Base-by-base conservation (phyloP, 1,284 basidiomycete genomes). In the Boletus smithii region DNA sequence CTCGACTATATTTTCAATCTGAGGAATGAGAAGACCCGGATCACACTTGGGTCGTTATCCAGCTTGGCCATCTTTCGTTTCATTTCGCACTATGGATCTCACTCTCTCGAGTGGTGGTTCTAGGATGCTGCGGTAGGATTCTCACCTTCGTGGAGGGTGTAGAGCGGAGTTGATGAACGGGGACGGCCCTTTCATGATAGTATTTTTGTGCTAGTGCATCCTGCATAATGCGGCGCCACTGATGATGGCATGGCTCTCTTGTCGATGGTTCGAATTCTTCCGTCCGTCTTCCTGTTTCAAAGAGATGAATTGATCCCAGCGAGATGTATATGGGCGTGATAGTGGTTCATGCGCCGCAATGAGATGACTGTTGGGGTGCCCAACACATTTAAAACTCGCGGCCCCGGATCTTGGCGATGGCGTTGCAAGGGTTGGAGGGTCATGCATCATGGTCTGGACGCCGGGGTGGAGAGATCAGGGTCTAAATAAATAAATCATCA, bases 241-340 rank as follows among this genome's bases (percentile, higher is more conserved):
- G 42, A 38, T 57, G 37, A 42, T 55, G 40, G 45, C 45, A 56
- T 20, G 44, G 30, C 33, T 10, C 13, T 27, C 36, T 34, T 11
- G 43, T 26, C 22, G 4, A 30, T 26, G 37, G 26, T 59, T 50
- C 46, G 38, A 48, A 33, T 53, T 63, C 53, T 49, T 44, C 48
- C 33, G 46, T 44, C 48, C 31, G 46, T 42, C 43, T 44, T 42
- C 39, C 34, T 56, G 60, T 57, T 54, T 65, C 58, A 59, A 20
- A 41, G 31, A 50, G 42, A 62, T 64, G 62, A 61, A 62, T 30
- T 38, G 49, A 40, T 39, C 32, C 35, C 37, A 36, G 36, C 27
- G 33, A 36, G 24, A 31, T 20, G 39, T 6, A 45, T 37, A 44
- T 50, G 54, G 33, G 20, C 38, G 39, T 56, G 56, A 29, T 27